Base-by-base conservation (phyloP, 2,329 filamentous ascomycete species). In the Xylaria sp. region DNA sequence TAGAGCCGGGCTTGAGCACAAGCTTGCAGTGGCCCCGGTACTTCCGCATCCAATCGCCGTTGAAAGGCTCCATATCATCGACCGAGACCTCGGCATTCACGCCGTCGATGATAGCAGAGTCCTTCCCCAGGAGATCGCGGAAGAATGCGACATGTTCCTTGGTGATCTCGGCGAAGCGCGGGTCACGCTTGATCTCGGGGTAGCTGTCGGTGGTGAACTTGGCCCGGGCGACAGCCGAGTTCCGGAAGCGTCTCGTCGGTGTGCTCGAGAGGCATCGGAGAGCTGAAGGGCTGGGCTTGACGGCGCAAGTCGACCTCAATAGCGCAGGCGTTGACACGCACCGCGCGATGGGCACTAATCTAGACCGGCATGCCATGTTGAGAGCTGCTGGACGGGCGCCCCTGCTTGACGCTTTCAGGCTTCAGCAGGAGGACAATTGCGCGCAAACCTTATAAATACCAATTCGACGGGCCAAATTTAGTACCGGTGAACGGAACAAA, bases 11-110 rank as follows among this genome's bases (percentile, higher is more conserved):
- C 76, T 92, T 95, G 63, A 99, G 78, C 3, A 97, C 92, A 30
- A 99, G 79, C 70, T 87, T 86, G 62, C 90, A 86, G 75, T 97
- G 92, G 35, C 94, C 95, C 62, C 90, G 87, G 79, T 96, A 99
- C 78, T 99, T 99, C 76, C 90, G 88, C 92, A 99, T 97, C 94
- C 95, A 99, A 77, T 99, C 94, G 72, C 87, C 86, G 76, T 99
- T 99, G 82, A 92, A 99, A 6, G 90, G 84, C 72, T 94, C 91
- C 65, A 97, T 82, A 72, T 97, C 94, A 68, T 90, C 89, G 2
- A 81, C 78, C 11, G 86, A 73, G 35, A 77, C 86, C 74, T 92
- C 85, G 66, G 84, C 76, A 2, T 86, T 90, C 57, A 96, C 82
- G 54, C 91, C 91, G 72, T 97, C 92, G 62, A 97, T 84, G 55